A percentile compares a stretch with the other conserved stretches of the same genome.
Conservation (phyloP, 2,329 filamentous ascomycete genomes). For the Botryotinia convoluta region DNA sequence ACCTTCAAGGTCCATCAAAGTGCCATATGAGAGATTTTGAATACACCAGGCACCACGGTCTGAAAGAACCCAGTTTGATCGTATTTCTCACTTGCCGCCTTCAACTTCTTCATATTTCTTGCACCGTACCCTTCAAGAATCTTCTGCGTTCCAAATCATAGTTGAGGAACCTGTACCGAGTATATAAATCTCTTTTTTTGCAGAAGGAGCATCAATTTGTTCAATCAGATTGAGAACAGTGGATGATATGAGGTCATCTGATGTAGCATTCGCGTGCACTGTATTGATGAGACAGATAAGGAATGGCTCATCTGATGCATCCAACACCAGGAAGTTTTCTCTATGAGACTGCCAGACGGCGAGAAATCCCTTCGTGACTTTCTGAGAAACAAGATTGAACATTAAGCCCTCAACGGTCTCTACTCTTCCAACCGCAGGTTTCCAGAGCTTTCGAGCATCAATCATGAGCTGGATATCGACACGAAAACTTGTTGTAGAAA, state of each 20-base stretch:
- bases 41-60: neutral
- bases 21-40: neutral
- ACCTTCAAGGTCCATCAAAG: neutral
- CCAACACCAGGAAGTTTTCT: neutral
- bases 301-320: neutral
- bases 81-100: neutral
- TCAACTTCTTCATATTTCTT: neutral
- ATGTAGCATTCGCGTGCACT: neutral
- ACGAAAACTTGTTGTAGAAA: too few relatives aligned
- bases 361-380: neutral
- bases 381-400: neutral
- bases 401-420: too few relatives aligned
- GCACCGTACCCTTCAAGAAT: neutral
- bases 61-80: neutral
- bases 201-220: neutral
- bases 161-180: neutral
- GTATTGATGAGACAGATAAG: neutral
- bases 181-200: neutral
- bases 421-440: too few relatives aligned
- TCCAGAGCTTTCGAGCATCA: too few relatives aligned
- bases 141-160: neutral
- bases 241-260: neutral
- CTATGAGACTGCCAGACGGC: neutral
- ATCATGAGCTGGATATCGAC: too few relatives aligned
- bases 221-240: neutral